phyloP scores from a whole-genome alignment of 257 asterid species.

The Solanum lignicaule region DNA sequence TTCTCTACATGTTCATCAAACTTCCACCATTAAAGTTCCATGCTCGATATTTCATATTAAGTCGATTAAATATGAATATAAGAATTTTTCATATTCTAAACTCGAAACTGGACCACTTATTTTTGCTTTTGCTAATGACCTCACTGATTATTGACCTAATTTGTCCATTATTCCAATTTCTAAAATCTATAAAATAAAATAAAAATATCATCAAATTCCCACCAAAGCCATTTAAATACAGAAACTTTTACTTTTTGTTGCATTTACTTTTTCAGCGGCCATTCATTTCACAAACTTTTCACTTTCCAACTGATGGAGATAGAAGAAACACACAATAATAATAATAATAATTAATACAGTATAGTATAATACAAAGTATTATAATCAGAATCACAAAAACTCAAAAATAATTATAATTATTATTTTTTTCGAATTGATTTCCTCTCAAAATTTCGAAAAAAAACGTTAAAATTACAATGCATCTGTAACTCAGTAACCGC shows the following conservation, averaged over 20 bases:
- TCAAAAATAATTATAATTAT: too few species aligned
- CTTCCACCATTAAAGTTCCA: neutral
- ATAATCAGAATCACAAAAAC: neutral
- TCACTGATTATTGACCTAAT: conserved; percentile 2
- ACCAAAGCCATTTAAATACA: neutral
- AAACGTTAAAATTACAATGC: neutral
- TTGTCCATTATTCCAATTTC: neutral
- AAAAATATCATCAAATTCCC: neutral
- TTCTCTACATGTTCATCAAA: neutral
- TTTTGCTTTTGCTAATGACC: neutral
- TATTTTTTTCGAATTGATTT: neutral
- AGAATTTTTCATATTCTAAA: too few species aligned
- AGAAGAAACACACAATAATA: neutral
- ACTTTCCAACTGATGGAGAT: neutral
- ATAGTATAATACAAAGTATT: neutral
- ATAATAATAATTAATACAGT: neutral
- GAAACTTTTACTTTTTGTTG: neutral
- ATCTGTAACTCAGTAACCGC: neutral
- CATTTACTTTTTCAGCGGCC: neutral
- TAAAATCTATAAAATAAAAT: neutral
- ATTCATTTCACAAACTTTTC: neutral
- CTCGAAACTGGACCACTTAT: neutral
- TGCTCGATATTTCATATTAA: too few species aligned
- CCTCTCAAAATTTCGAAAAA: neutral
- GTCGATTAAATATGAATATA: neutral